These are phyloP conservation scores for Annulohypoxylon maeteangense DNA, from an alignment of 495 filamentous ascomycete genomes.

Conservation along the genomic window DNA sequence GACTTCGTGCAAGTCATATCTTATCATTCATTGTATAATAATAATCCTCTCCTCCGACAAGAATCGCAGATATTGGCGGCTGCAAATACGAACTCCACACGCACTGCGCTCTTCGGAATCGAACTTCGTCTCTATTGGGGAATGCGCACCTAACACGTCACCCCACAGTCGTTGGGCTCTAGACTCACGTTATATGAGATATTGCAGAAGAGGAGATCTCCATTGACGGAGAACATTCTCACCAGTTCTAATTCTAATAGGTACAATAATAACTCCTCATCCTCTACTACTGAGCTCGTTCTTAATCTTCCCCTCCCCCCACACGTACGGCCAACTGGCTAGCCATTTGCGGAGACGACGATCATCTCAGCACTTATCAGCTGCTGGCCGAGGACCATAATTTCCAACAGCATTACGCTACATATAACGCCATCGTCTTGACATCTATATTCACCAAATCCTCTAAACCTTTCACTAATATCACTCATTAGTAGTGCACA, in stretches of 20 bases:
- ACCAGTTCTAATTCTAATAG: constrained; percentile 24
- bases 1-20: constrained; percentile 21
- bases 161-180: constrained; percentile 43
- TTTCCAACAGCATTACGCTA: constrained; percentile 14
- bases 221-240: constrained; percentile 26
- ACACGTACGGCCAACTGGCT: constrained; percentile 28
- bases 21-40: constrained; percentile 29
- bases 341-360: constrained; percentile 30
- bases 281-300: constrained; percentile 16
- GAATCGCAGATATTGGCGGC: constrained; percentile 7
- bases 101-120: constrained; percentile 29
- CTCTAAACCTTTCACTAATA: background rate
- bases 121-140: constrained; percentile 33
- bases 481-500: constrained; percentile 8
- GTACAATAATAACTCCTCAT: constrained; percentile 21
- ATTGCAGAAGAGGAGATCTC: constrained; percentile 16
- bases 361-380: constrained; percentile 24
- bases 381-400: constrained; percentile 10
- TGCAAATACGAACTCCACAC: constrained; percentile 31
- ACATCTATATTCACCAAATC: background rate
- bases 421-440: constrained; percentile 13
- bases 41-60: background rate
- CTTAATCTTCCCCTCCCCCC: constrained; percentile 26
- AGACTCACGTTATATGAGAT: constrained; percentile 49
- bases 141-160: constrained; percentile 44